These are phyloP conservation scores for Solanum lycopersicoides DNA, from an alignment of 257 asterid genomes.

Conservation along the genomic window DNA sequence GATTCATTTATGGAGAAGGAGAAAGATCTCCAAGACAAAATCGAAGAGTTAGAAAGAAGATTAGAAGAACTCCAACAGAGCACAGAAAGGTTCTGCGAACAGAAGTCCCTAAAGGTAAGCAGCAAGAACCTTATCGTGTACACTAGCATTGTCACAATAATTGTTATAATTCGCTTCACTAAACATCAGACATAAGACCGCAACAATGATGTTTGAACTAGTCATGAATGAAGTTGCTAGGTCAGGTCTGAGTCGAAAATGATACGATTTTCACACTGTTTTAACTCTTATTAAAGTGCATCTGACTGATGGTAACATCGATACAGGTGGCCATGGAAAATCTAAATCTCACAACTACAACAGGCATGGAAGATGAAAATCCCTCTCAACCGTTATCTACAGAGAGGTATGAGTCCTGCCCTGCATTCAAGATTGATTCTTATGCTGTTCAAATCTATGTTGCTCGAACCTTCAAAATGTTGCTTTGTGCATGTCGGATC, in stretches of 20 bases:
- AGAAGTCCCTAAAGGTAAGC: constrained; percentile 40
- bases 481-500: background rate
- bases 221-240: background rate
- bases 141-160: background rate
- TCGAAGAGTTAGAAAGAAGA: constrained; percentile 55
- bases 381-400: background rate
- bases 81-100: constrained; percentile 22
- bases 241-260: background rate
- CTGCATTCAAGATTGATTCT: background rate
- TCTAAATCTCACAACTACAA: background rate
- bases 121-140: background rate
- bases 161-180: background rate
- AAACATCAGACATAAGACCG: background rate
- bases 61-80: constrained; percentile 35
- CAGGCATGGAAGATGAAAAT: background rate
- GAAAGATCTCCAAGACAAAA: constrained; percentile 50
- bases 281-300: background rate
- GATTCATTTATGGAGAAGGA: constrained; percentile 59
- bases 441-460: background rate
- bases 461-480: background rate
- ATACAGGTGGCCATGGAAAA: background rate
- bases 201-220: background rate
- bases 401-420: background rate
- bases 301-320: background rate
- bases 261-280: background rate